Percentiles rank a stretch among this genome's conserved stretches.
phyloP scores from a whole-genome alignment of 1,139 yeast genomes.

The Protomyces macrosporus region DNA sequence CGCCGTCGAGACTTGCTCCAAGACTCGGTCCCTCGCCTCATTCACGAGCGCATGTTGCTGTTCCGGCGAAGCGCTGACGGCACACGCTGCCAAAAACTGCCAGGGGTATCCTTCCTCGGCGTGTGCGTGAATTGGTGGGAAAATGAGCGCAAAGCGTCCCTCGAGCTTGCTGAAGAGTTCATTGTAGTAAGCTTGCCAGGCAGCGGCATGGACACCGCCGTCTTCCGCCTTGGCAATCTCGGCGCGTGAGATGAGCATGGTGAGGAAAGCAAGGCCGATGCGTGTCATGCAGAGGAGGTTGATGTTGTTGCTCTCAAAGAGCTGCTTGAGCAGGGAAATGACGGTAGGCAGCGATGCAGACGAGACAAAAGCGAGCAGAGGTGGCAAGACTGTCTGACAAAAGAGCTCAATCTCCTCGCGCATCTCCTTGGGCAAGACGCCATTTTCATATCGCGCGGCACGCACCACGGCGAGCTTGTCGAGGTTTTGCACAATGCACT shows the following conservation, averaged over 20 bases:
- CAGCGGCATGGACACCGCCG: conserved; percentile 49
- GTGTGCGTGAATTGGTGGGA: conserved; percentile 49
- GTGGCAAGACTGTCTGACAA: conserved; percentile 77
- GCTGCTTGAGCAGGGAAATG: conserved; percentile 68
- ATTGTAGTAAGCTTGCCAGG: conserved; percentile 82
- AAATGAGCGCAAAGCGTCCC: conserved; percentile 68
- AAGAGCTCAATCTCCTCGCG: conserved; percentile 71
- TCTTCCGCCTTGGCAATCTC: conserved; percentile 83
- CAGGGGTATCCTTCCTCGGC: conserved; percentile 86
- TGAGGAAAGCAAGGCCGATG: conserved; percentile 78
- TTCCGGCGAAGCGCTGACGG: conserved; percentile 84
- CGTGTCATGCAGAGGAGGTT: conserved; percentile 74
- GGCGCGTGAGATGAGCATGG: conserved; percentile 84
- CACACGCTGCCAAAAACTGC: conserved; percentile 94
- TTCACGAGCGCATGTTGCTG: conserved; percentile 94
- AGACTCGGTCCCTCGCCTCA: conserved; percentile 86
- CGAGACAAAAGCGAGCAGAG: conserved; percentile 75
- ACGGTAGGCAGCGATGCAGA: conserved; percentile 79
- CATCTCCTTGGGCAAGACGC: conserved; percentile 43
- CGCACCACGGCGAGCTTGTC: conserved; percentile 75
- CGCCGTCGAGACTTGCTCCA: conserved; percentile 80
- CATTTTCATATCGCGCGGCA: conserved; percentile 59
- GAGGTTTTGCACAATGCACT: conserved; percentile 74
- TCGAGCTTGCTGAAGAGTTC: conserved; percentile 73
- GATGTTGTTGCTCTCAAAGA: conserved; percentile 64